Percentiles rank a stretch among this genome's conserved stretches.
Evolutionary conservation across 108 stramenopile genomes (phyloP).

Genomic region (Craspedostauros australis): DNA sequence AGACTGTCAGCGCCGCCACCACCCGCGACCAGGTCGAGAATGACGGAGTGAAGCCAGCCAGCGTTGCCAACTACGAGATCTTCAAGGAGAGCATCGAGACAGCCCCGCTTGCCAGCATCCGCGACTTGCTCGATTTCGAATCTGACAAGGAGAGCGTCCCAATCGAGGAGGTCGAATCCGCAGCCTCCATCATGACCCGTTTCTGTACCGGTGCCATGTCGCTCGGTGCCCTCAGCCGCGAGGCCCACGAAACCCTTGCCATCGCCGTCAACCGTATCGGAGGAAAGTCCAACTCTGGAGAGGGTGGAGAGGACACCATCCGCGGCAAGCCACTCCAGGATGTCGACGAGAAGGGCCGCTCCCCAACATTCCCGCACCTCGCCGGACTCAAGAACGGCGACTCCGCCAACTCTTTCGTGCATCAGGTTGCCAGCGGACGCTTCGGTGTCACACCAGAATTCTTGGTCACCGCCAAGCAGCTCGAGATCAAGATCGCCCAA

Average conservation of each 20-base stretch:
- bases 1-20: slow-evolving; percentile 68
- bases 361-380: slow-evolving; percentile 79
- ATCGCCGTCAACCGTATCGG: slow-evolving; percentile 93
- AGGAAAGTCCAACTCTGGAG: slow-evolving; percentile 92
- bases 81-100: slow-evolving; percentile 74
- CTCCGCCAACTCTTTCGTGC: slow-evolving; percentile 83
- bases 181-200: slow-evolving; percentile 82
- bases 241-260: slow-evolving; percentile 92
- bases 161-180: slow-evolving; percentile 81
- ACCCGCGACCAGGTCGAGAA: slow-evolving; percentile 72
- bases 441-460: slow-evolving; percentile 94
- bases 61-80: slow-evolving; percentile 82
- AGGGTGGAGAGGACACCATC: slow-evolving; percentile 89
- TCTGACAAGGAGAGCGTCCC: slow-evolving; percentile 75
- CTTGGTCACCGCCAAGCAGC: slow-evolving; percentile 84
- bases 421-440: slow-evolving; percentile 91
- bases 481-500: slow-evolving; percentile 97
- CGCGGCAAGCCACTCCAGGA: slow-evolving; percentile 56
- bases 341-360: slow-evolving; percentile 80
- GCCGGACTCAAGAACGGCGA: slow-evolving; percentile 87
- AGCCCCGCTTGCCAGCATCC: slow-evolving; percentile 86
- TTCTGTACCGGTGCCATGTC: slow-evolving; percentile 96
- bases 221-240: slow-evolving; percentile 86
- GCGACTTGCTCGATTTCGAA: slow-evolving; percentile 88
- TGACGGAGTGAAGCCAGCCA: slow-evolving; percentile 69